Percentiles rank a stretch among this genome's conserved stretches.
These are phyloP conservation scores for Pyrus betulifolia DNA, from an alignment of 306 rosid species.

Conservation along the genomic window DNA sequence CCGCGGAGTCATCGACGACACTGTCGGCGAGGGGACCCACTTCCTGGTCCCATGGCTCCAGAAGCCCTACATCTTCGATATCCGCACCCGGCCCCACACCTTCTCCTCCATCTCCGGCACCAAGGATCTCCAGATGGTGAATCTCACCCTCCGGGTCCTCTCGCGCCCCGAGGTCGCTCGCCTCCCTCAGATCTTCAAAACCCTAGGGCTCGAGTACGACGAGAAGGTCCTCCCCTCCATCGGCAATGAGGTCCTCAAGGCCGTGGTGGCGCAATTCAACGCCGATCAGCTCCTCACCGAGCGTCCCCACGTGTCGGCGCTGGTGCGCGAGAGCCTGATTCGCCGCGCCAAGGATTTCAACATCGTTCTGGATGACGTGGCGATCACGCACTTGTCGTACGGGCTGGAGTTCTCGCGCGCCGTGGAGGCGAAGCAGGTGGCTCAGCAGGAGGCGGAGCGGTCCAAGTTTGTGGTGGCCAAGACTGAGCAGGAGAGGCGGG, in stretches of 20 bases:
- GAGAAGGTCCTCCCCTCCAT: conserved; percentile 93
- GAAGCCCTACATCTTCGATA: conserved; percentile 86
- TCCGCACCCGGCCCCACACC: conserved; percentile 79
- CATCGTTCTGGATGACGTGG: conserved; percentile 78
- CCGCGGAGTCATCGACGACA: conserved; percentile 69
- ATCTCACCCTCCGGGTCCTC: conserved; percentile 72
- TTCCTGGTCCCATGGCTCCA: conserved; percentile 94
- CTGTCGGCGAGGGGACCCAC: conserved; percentile 67
- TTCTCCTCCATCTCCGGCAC: conserved; percentile 88
- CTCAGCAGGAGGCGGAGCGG: conserved; percentile 95
- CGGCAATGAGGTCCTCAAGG: conserved; percentile 82
- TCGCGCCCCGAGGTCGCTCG: conserved; percentile 72
- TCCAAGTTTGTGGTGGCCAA: conserved; percentile 87
- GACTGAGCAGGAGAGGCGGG: conserved; percentile 91
- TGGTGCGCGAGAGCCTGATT: conserved; percentile 69
- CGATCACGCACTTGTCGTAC: conserved; percentile 77
- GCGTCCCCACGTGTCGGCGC: conserved; percentile 74
- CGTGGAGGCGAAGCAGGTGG: conserved; percentile 93
- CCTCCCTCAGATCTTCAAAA: conserved; percentile 65
- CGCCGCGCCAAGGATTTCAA: conserved; percentile 79
- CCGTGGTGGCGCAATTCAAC: conserved; percentile 87
- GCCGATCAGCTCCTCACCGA: conserved; percentile 93
- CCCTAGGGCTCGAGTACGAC: conserved; percentile 87
- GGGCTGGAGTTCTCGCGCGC: conserved; percentile 73
- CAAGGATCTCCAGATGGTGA: conserved; percentile 90